phyloP scores from a whole-genome alignment of 2,329 filamentous ascomycete genomes.

The Xylariaceae sp. region DNA sequence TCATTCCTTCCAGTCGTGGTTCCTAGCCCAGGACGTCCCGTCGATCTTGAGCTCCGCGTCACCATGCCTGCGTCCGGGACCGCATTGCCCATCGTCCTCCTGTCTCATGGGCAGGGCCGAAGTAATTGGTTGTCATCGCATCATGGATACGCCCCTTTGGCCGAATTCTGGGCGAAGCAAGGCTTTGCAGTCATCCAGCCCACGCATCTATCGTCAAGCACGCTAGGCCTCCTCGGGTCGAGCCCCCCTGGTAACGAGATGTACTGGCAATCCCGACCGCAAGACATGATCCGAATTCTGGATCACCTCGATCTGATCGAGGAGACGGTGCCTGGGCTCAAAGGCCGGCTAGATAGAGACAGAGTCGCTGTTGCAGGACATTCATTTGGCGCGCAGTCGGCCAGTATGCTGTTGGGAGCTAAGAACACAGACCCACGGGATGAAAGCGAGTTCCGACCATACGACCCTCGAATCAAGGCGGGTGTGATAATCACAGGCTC shows the following conservation, averaged over 20 bases:
- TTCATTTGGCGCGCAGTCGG: conserved; percentile 35
- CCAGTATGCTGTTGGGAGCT: conserved; percentile 34
- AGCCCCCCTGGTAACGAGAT: conserved; percentile 22
- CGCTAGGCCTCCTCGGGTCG: conserved; percentile 25
- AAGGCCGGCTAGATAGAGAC: conserved; percentile 32
- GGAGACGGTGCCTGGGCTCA: conserved; percentile 28
- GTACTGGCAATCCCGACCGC: conserved; percentile 32
- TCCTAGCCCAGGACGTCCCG: conserved; percentile 22
- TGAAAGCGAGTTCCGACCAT: conserved; percentile 12
- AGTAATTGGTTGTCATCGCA: conserved; percentile 39
- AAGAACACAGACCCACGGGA: conserved; percentile 32
- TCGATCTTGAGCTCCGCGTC: conserved; percentile 34
- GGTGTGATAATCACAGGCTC: conserved; percentile 34
- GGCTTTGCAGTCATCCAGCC: conserved; percentile 42
- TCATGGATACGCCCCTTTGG: conserved; percentile 39
- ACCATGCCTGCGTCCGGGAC: conserved; percentile 30
- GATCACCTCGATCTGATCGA: conserved; percentile 37
- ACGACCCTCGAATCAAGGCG: conserved; percentile 35
- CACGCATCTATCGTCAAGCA: conserved; percentile 37
- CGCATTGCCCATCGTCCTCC: conserved; percentile 37
- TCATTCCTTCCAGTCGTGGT: conserved; percentile 31
- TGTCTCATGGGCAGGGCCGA: conserved; percentile 38
- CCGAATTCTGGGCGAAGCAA: conserved; percentile 39
- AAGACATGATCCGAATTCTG: conserved; percentile 36
- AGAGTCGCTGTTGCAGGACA: conserved; percentile 37